Evolutionary conservation across 139 green algal species (phyloP), one percentile per base, ranked within the genome.

Genomic region (Pedinophyceae sp.): DNA sequence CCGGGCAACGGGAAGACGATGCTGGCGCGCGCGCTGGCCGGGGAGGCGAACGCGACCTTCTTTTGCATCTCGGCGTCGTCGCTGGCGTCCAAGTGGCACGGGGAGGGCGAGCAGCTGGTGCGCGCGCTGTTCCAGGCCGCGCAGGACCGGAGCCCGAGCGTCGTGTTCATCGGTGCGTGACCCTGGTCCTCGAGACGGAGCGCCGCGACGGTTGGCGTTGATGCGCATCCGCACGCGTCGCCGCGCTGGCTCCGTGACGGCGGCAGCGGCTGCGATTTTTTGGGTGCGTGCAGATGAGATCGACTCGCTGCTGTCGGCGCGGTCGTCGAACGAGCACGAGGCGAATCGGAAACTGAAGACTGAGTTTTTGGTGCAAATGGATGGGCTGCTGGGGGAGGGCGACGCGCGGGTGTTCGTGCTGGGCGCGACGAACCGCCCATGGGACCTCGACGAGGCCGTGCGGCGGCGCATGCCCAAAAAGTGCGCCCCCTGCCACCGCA

Each of bases 101-200:
- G 87, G 10, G 87, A 96, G 55, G 80, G 76, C 16, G 87, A 95
- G 72, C 93, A 94, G 76, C 76, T 96, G 45, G 79, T 94, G 28
- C 62, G 78, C n/a, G 69, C 70, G 27, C 49, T 73, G 29, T 51
- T 30, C 43, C 43, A n/a, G n/a, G n/a, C n/a, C n/a, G n/a, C n/a
- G n/a, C n/a, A n/a, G n/a, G n/a, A n/a, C n/a, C n/a, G n/a, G n/a
- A n/a, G n/a, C n/a, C n/a, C n/a, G n/a, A n/a, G n/a, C n/a, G n/a
- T n/a, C n/a, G 46, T 30, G 10, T 20, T 30, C 20, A 52, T 52
- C 10, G 46, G 27, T 22, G 25, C n/a, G n/a, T n/a, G n/a, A n/a
- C n/a, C n/a, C n/a, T n/a, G n/a, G n/a, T n/a, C n/a, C n/a, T n/a
- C n/a, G n/a, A n/a, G n/a, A n/a, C n/a, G n/a, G n/a, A n/a, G n/a